Evolutionary conservation across 169 alveolate genomes (phyloP).

Genomic region (Eimeria tenella): DNA sequence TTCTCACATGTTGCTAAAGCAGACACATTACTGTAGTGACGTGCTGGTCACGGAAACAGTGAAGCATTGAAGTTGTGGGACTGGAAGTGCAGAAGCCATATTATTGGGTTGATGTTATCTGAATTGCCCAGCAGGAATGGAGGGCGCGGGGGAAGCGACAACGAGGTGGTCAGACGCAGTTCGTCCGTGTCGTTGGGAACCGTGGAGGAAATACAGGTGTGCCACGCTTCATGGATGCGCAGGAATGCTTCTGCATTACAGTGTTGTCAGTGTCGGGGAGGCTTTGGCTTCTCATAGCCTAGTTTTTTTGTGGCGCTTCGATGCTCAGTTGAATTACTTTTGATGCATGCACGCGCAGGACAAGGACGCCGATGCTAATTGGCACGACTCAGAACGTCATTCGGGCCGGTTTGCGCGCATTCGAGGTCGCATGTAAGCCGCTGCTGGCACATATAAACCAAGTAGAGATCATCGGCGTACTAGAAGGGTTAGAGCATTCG

Average conservation of each 20-base stretch:
- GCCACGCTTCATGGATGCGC: neutral
- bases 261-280: neutral
- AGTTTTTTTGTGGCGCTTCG: neutral
- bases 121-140: constrained; percentile 18
- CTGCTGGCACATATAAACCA: too few relatives aligned
- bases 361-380: constrained; percentile 69
- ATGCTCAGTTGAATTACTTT: neutral
- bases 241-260: neutral
- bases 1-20: neutral
- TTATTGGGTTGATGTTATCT: too few relatives aligned
- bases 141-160: neutral
- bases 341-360: constrained; percentile 40
- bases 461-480: neutral
- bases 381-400: constrained; percentile 77
- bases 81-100: too few relatives aligned
- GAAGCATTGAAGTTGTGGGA: too few relatives aligned
- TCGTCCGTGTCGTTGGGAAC: constrained; percentile 72
- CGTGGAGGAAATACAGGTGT: constrained; percentile 73
- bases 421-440: constrained; percentile 71
- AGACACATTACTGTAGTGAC: too few relatives aligned
- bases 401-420: constrained; percentile 78
- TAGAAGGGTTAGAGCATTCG: neutral
- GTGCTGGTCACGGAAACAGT: too few relatives aligned
- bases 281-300: too few relatives aligned
- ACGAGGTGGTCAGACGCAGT: constrained; percentile 60